Base-by-base conservation (phyloP, 192 early-diverging fungal genomes). In the Phycomyces blakesleeanus region DNA sequence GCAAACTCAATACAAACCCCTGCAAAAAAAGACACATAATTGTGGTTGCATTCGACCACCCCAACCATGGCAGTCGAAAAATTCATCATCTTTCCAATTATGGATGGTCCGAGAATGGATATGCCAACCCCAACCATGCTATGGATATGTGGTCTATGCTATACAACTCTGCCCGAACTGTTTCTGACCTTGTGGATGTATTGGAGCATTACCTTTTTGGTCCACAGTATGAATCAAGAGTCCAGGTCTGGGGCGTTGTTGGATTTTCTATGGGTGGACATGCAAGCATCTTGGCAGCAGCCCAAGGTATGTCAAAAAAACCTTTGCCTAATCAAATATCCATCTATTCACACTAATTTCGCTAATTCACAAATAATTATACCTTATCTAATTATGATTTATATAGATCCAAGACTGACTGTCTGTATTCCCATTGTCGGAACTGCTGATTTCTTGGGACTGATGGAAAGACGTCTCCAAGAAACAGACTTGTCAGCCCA, bases 191-290 rank as follows among this genome's bases (percentile, higher is more conserved):
- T 38, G 78, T 83, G 24, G 81, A 82, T 61, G 62, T 75, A 2
- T 24, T 85, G 11, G 78, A 78, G 29, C 57, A 63, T 44, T 76
- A 76, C 37, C 53, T 74, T n/a, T 79, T 74, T 59, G 63, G 80
- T 11, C 21, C 57, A n/a, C 49, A 44, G 7, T 9, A 39, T 1
- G n/a, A 50, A 20, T n/a, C 29, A 14, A 51, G 61, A 21, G 75
- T 85, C 21, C 22, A 65, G 57, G 40, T 50, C 8, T 85, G 78
- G 78, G 80, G 76, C 11, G 68, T 82, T 6, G 27, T 59, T 16
- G 84, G 84, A 6, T 68, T 83, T 16, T 77, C 74, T 11, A 63
- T 85, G 44, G 84, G 84, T 29, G 84, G 81, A 1, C 81, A 85
- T 68, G 59, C 78, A 8, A 51, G 80, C 10, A 63, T 78, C 40